Evolutionary conservation across 1,139 yeast species (phyloP).

Genomic region (Hansenula sp.): DNA sequence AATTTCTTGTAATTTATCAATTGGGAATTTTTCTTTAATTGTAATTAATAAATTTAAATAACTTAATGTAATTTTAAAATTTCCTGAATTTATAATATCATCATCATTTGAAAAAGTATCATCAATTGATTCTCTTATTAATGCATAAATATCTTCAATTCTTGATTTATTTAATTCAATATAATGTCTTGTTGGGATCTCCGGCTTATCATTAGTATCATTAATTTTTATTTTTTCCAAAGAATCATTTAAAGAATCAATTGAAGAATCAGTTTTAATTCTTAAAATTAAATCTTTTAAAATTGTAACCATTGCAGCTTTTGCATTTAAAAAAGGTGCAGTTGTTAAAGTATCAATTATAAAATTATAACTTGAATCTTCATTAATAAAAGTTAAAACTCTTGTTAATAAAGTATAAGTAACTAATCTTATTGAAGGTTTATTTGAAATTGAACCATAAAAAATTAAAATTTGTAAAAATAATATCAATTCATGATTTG

Average conservation of each 20-base stretch:
- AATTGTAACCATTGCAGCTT: conserved; percentile 57
- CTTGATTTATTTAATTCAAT: conserved; percentile 36
- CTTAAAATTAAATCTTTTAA: conserved; percentile 58
- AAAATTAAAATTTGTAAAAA: conserved; percentile 43
- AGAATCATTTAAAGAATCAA: conserved; percentile 11
- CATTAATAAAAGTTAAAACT: conserved; percentile 52
- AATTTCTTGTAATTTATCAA: conserved; percentile 21
- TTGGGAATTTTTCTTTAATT: conserved; percentile 29
- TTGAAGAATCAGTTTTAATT: conserved; percentile 5
- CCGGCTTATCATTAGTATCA: conserved; percentile 14
- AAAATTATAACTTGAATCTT: conserved; percentile 53
- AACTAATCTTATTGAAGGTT: conserved; percentile 22
- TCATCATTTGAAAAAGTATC: conserved; percentile 26
- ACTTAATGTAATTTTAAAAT: conserved; percentile 43
- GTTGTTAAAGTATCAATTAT: conserved; percentile 58
- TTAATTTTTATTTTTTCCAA: conserved; percentile 7
- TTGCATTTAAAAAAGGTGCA: conserved; percentile 64
- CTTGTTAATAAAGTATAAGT: conserved; percentile 48
- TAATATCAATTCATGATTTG: conserved; percentile 28
- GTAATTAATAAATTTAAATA: conserved; percentile 52
- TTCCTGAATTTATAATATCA: conserved; percentile 13
- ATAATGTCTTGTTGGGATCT: conserved; percentile 30
- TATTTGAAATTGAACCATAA: conserved; percentile 29
- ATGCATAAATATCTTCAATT: conserved; percentile 34
- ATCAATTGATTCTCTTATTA: conserved; percentile 33